Base-by-base conservation (phyloP, 2,329 filamentous ascomycete genomes). In the Aspergillus sp. region DNA sequence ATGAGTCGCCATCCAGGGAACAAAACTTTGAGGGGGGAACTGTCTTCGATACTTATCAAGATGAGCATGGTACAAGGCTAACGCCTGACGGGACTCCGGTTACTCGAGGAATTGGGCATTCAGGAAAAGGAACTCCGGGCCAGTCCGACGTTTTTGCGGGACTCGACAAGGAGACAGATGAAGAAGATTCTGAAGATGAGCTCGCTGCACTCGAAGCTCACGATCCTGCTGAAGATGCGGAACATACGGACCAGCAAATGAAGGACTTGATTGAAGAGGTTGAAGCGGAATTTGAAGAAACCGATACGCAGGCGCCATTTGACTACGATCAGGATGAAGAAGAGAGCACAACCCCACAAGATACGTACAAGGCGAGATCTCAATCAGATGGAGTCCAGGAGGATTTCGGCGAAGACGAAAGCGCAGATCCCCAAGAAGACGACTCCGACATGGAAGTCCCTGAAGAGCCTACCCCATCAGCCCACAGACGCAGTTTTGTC, bases 301-400 rank as follows among this genome's bases (percentile, higher is more conserved):
- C 23, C 11, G 33, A 54, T 14, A 9, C 11, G 21, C 43, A 48
- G 21, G 43, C 19, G 14, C 43, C 33, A 27, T 27, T 24, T 17
- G 35, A 27, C 11, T 23, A 65, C 7, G 64, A 68, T 41, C 61
- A 61, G 5, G 64, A 66, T 24, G 59, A 61, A 41, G 62, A 64
- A 37, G 60, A 37, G 23, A 57, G 9, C 3, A 8, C n/a, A 19
- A 40, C 33, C 2, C 8, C 31, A 15, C 24, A 46, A 31, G n/a
- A 27, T 24, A 6, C 15, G 3, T 51, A 47, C 17, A 21, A 40
- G 6, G 7, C 11, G 43, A 31, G 21, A 21, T 7, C 12, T 6
- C 19, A 41, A 11, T 24, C 7, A n/a, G 44, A 33, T 21, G 44
- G 23, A 21, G 8, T 6, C 23, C 14, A 8, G 9, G 35, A 47